Evolutionary conservation across 78 protist genomes (phyloP), one percentile per base, ranked within the genome.

Genomic region (Parvularia atlantis): DNA sequence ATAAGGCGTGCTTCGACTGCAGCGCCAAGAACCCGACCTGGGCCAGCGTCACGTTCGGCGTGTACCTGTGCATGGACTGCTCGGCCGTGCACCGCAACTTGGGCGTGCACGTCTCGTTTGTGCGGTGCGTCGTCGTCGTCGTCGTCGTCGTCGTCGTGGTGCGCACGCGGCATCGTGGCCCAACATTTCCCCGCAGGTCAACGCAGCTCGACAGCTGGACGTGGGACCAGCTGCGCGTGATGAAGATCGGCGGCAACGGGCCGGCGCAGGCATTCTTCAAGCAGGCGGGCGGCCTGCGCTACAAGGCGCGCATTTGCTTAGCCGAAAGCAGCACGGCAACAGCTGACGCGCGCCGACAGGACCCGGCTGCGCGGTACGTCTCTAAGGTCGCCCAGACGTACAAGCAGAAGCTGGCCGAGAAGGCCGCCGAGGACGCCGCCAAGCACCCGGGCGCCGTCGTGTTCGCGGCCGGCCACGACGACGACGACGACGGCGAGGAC

Each of bases 41-140:
- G 85, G 28, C 75, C 6, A 53, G 73, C 1, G 65, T 75, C 37
- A 79, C 73, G 10, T 75, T 43, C 37, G 89, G 89, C 30, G 46
- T 72, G 50, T 75, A 69, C 31, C 26, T 84, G 53, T 84, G 89
- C 61, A 28, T 74, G 57, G 76, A 70, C 50, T 84, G 89, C 68
- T 37, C 82, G 5, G 85, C 84, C 19, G 5, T 58, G 9, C 78
- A 79, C 62, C 66, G 86, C 22, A 57, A 69, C 31, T 69, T 82
- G 17, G 86, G 86, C n/a, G 82, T 76, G 67, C 86, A 82, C 70
- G 6, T 71, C n/a, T 40, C 73, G 17, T 66, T 76, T 65, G 81
- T 76, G 14, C 66, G 73, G 19, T 66, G n/a, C n/a, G n/a, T n/a
- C n/a, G n/a, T n/a, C n/a, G n/a, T n/a, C n/a, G n/a, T n/a, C n/a